Evolutionary conservation across 331 rosid genomes (phyloP).

Genomic region (Cydonia oblonga): DNA sequence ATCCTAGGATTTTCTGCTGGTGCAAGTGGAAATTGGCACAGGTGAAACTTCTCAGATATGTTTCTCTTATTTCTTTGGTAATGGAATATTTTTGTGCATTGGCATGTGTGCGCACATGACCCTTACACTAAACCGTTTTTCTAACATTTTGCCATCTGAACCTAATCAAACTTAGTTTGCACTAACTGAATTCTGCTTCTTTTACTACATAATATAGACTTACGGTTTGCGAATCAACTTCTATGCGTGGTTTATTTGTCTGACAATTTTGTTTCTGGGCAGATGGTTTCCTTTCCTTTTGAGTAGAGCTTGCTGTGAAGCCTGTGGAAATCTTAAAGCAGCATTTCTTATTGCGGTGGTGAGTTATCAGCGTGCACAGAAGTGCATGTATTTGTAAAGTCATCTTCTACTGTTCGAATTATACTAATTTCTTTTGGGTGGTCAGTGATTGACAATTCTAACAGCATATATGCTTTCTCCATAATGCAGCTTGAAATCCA

Average conservation of each 20-base stretch:
- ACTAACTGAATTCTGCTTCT: neutral
- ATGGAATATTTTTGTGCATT: constrained; percentile 5
- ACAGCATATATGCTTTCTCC: neutral
- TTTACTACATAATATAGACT: neutral
- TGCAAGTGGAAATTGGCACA: constrained; percentile 92
- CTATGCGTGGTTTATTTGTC: constrained; percentile 12
- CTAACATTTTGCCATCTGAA: neutral
- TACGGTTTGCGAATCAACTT: neutral
- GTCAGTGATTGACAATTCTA: neutral
- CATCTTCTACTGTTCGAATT: neutral
- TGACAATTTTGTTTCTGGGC: constrained; percentile 19
- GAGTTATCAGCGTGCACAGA: constrained; percentile 19
- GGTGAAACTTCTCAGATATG: constrained; percentile 32
- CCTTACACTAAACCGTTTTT: neutral
- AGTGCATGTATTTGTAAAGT: neutral
- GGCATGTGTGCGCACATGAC: neutral
- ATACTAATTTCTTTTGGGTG: neutral
- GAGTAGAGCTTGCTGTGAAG: constrained; percentile 89
- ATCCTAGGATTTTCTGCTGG: constrained; percentile 95
- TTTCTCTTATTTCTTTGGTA: neutral
- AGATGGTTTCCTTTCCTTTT: constrained; percentile 96
- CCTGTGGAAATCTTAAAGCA: constrained; percentile 99
- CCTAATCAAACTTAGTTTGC: neutral
- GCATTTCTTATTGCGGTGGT: constrained; percentile 98
- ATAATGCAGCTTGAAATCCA: neutral